A percentile compares a stretch with the other conserved stretches of the same genome.
These are phyloP conservation scores for Colletotrichum tropicale DNA, from an alignment of 2,329 filamentous ascomycete species.

Conservation along the genomic window DNA sequence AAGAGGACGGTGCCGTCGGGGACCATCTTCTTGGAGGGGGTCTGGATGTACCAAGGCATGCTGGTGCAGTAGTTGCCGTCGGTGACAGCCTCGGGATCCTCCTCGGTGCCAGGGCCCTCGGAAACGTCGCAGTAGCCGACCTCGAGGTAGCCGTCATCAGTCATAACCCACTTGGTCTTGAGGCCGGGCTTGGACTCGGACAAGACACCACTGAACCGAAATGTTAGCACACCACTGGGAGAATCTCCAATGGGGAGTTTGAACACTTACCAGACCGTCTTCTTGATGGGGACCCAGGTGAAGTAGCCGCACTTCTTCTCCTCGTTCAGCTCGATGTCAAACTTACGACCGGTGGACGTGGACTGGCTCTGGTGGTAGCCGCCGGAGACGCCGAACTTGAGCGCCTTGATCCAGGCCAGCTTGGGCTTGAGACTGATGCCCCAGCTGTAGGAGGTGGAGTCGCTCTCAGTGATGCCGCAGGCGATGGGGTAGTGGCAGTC, in stretches of 20 bases:
- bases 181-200: background rate
- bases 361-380: background rate
- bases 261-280: conserved; percentile 6
- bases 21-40: background rate
- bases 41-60: background rate
- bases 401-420: conserved; percentile 3
- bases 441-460: conserved; percentile 30
- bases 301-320: conserved; percentile 22
- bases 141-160: background rate
- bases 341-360: background rate
- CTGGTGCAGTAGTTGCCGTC: background rate
- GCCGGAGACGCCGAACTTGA: conserved; percentile 28
- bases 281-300: conserved; percentile 22
- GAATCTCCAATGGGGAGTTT: background rate
- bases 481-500: conserved; percentile 35
- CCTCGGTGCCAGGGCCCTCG: background rate
- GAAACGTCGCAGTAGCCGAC: background rate
- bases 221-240: background rate
- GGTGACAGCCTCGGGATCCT: background rate
- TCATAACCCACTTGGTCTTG: background rate
- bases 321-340: background rate
- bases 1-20: conserved; percentile 21
- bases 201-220: background rate
- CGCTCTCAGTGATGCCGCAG: conserved; percentile 29
- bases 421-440: conserved; percentile 36